phyloP scores from a whole-genome alignment of 1,139 yeast genomes.

The Taiozyma sp. region DNA sequence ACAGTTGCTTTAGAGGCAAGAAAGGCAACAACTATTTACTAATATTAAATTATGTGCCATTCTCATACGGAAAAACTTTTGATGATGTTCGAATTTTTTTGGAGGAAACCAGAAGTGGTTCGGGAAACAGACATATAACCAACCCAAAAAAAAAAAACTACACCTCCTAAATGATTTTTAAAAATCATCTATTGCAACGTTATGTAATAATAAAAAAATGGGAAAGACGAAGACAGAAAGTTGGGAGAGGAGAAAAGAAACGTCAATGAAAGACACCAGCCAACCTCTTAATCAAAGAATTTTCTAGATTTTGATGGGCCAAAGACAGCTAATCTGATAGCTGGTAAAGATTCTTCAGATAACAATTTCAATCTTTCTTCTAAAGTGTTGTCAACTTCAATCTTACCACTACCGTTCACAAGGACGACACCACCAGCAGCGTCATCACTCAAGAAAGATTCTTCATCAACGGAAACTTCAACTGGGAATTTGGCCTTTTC shows the following conservation, averaged over 20 bases:
- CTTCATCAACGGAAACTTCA: conserved; percentile 48
- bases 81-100: not conserved
- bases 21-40: not conserved
- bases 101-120: not conserved
- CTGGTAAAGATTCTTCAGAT: conserved; percentile 85
- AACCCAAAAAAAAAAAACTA: not conserved
- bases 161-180: not conserved
- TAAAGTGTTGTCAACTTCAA: conserved; percentile 86
- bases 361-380: conserved; percentile 87
- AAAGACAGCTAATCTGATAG: conserved; percentile 83
- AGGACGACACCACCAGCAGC: conserved; percentile 84
- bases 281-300: conserved; percentile 62
- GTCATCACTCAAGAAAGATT: conserved; percentile 50
- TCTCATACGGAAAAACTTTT: no score
- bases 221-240: not conserved
- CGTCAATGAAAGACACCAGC: not conserved
- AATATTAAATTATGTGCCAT: not conserved
- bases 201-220: not conserved
- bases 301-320: conserved; percentile 86
- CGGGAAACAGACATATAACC: not conserved
- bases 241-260: not conserved
- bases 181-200: not conserved
- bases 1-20: not conserved
- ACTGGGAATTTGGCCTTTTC: conserved; percentile 49
- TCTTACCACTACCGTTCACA: conserved; percentile 67